A percentile compares a stretch with the other conserved stretches of the same genome.
These are phyloP conservation scores for Phytophthora sp. DNA, from an alignment of 352 stramenopile genomes.

Conservation along the genomic window DNA sequence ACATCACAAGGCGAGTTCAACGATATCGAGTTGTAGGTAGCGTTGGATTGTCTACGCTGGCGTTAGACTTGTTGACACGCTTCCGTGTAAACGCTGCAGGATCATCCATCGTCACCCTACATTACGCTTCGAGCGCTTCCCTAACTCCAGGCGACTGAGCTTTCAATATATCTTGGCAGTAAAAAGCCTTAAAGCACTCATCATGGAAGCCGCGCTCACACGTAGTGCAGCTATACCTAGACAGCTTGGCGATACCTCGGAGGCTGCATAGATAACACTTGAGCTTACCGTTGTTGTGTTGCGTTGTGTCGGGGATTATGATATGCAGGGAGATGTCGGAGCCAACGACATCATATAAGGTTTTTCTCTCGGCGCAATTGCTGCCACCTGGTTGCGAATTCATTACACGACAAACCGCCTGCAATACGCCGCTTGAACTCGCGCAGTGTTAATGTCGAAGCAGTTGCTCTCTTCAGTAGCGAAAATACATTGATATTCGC, in stretches of 20 bases:
- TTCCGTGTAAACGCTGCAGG: not conserved
- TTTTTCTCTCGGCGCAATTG: not conserved
- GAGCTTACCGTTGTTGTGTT: slow-evolving; percentile 9
- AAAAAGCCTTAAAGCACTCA: slow-evolving; percentile 14
- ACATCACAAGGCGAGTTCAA: not conserved
- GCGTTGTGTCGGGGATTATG: slow-evolving; percentile 11
- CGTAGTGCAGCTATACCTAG: slow-evolving; percentile 15
- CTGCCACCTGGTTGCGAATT: not conserved
- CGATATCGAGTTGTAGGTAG: slow-evolving; percentile 4
- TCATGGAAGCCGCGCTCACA: slow-evolving; percentile 16
- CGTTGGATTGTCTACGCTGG: slow-evolving; percentile 1
- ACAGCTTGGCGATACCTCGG: not conserved
- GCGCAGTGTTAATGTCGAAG: not conserved
- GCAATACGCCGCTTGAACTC: slow-evolving; percentile 12
- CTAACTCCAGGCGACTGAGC: slow-evolving; percentile 1
- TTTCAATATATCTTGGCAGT: slow-evolving; percentile 17
- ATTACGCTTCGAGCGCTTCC: not conserved
- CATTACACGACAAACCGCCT: slow-evolving; percentile 5
- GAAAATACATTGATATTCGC: slow-evolving; percentile 7
- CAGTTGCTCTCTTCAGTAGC: not conserved
- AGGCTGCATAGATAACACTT: slow-evolving; percentile 19
- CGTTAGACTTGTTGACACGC: slow-evolving; percentile 8
- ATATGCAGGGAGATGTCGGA: slow-evolving; percentile 13
- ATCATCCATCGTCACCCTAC: not conserved
- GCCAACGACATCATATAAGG: slow-evolving; percentile 4